Percentiles rank a stretch among this genome's conserved stretches.
Evolutionary conservation across 352 stramenopile genomes (phyloP).

Genomic region (Globisporangium recalcitrans): DNA sequence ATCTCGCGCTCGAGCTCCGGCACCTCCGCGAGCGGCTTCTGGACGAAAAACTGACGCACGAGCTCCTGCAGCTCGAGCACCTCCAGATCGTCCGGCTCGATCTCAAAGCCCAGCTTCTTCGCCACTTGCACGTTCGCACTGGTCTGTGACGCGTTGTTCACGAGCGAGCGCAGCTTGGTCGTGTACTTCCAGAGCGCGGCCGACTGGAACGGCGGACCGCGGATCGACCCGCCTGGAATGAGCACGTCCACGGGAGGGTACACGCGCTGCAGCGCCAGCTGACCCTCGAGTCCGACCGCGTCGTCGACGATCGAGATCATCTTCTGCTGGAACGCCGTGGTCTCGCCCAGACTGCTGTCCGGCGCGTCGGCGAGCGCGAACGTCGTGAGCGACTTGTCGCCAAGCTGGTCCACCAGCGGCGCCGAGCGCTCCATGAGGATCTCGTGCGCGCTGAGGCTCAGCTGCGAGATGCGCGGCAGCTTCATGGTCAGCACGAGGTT

Average conservation of each 20-base stretch:
- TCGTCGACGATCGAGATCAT: constrained; percentile 74
- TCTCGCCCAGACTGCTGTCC: constrained; percentile 36
- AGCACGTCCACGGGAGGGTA: constrained; percentile 74
- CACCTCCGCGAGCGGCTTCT: constrained; percentile 28
- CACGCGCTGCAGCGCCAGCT: constrained; percentile 41
- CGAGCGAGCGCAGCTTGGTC: constrained; percentile 47
- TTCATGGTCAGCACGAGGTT: constrained; percentile 66
- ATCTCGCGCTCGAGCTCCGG: constrained; percentile 39
- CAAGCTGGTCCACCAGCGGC: constrained; percentile 41
- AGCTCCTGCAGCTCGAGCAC: constrained; percentile 64
- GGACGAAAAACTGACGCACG: constrained; percentile 71
- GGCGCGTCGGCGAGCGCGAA: constrained; percentile 63
- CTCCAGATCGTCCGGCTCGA: constrained; percentile 66
- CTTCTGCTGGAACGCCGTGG: constrained; percentile 58
- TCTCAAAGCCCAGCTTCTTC: constrained; percentile 63
- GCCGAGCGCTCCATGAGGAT: constrained; percentile 78
- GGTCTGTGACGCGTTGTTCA: constrained; percentile 53
- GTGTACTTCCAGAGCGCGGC: constrained; percentile 64
- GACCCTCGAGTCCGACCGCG: constrained; percentile 43
- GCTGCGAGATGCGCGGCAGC: constrained; percentile 49
- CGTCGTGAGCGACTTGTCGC: constrained; percentile 51
- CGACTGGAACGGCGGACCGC: constrained; percentile 73
- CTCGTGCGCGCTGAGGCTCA: constrained; percentile 60
- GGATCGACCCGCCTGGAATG: constrained; percentile 52
- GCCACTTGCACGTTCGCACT: constrained; percentile 60